Conservation (phyloP, 139 green algal genomes). For the Chlorella sp. region DNA sequence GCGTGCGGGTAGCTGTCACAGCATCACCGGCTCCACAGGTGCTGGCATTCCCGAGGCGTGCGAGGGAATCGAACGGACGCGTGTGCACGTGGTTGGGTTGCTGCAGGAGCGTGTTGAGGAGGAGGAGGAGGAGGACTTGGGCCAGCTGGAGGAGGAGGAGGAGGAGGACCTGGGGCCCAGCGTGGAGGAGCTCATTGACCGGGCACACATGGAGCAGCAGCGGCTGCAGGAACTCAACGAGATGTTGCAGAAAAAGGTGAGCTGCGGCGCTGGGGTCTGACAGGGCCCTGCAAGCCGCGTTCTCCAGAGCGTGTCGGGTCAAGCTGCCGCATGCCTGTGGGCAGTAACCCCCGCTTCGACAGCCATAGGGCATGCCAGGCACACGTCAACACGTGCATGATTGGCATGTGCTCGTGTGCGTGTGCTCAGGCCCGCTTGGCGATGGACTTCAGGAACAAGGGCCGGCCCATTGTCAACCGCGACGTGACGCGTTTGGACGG, state of each 20-base stretch:
- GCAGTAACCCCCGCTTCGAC: no score
- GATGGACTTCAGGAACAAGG: constrained; percentile 45
- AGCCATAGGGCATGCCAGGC: no score
- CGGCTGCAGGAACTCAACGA: constrained; percentile 44
- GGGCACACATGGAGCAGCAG: constrained; percentile 33
- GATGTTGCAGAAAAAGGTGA: constrained; percentile 32
- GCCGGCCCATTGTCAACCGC: constrained; percentile 29
- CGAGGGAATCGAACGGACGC: no score
- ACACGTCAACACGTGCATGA: no score
- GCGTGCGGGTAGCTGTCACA: not conserved
- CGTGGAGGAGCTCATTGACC: constrained; percentile 42
- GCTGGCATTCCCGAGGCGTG: no score
- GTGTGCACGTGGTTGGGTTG: not conserved
- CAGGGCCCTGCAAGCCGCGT: no score
- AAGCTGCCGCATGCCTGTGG: no score
- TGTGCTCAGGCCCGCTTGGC: constrained; percentile 29
- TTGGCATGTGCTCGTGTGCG: no score
- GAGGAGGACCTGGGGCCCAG: constrained; percentile 31
- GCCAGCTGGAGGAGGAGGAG: constrained; percentile 17
- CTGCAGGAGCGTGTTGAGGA: constrained; percentile 43
- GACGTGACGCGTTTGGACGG: constrained; percentile 47
- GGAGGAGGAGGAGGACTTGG: constrained; percentile 31
- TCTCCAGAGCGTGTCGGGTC: no score
- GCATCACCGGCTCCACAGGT: no score
- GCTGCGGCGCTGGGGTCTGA: no score